Evolutionary conservation across 148 eudicot genomes (phyloP).

Genomic region (Cornus suecica): DNA sequence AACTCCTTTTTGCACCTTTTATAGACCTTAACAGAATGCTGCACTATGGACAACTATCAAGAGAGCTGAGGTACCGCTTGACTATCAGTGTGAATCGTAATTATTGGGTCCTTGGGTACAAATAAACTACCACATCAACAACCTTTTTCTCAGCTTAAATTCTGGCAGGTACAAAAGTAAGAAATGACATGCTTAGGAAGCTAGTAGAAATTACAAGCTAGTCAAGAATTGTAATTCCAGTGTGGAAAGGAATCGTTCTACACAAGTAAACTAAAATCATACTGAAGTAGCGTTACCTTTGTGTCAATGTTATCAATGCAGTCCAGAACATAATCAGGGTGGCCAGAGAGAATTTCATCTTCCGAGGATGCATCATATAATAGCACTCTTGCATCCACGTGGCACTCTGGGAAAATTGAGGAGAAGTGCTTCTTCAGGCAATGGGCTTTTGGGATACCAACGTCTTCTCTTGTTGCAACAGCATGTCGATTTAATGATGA

Average conservation of each 20-base stretch:
- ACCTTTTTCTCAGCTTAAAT: background rate
- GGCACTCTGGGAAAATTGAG: constrained; percentile 86
- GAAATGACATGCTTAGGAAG: background rate
- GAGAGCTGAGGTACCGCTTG: too few relatives aligned
- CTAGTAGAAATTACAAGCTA: background rate
- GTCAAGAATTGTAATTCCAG: background rate
- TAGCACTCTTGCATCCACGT: constrained; percentile 75
- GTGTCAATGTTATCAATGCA: constrained; percentile 99
- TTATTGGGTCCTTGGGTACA: background rate
- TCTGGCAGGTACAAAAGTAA: background rate
- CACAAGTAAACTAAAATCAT: background rate
- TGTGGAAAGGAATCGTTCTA: background rate
- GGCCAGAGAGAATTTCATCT: constrained; percentile 86
- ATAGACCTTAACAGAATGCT: too few relatives aligned
- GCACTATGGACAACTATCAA: too few relatives aligned
- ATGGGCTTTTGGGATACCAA: constrained; percentile 87
- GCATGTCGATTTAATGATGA: constrained; percentile 97
- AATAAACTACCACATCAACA: background rate
- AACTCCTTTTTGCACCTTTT: too few relatives aligned
- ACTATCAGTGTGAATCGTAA: background rate
- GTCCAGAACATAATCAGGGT: constrained; percentile 93
- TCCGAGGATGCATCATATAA: constrained; percentile 81
- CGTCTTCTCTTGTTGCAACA: constrained; percentile 95
- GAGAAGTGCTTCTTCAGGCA: constrained; percentile 92
- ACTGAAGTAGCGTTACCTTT: constrained; percentile 49